Evolutionary conservation across 1,284 basidiomycete genomes (phyloP).

Genomic region (Cryptococcus neoformans): DNA sequence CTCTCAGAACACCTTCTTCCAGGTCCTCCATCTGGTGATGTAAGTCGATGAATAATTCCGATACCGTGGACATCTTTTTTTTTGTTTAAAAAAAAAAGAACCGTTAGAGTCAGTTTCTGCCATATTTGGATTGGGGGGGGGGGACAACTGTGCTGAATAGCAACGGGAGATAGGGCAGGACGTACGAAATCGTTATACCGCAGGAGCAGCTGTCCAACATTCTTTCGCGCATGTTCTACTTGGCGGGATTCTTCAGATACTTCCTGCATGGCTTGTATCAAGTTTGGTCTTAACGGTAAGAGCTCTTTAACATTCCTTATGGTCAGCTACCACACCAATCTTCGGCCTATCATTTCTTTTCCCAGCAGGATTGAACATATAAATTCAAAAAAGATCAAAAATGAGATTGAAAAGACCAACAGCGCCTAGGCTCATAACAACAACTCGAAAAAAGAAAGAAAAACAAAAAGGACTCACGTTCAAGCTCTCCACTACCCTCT

Average conservation of each 20-base stretch:
- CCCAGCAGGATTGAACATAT: too few relatives aligned
- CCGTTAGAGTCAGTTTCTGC: too few relatives aligned
- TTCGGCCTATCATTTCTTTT: too few relatives aligned
- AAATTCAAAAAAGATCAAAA: too few relatives aligned
- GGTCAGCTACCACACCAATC: too few relatives aligned
- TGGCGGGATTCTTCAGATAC: slow-evolving; percentile 8
- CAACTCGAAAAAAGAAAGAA: background rate
- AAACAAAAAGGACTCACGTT: slow-evolving; percentile 24
- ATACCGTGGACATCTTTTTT: slow-evolving; percentile 34
- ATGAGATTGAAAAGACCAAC: background rate
- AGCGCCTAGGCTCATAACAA: background rate
- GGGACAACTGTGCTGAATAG: background rate
- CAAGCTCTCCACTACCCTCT: slow-evolving; percentile 34
- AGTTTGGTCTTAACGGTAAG: slow-evolving; percentile 19
- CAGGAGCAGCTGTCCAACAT: slow-evolving; percentile 24
- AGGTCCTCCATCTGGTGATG: slow-evolving; percentile 36
- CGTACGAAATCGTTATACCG: slow-evolving; percentile 41
- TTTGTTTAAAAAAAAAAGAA: too few relatives aligned
- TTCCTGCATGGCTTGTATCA: slow-evolving; percentile 13
- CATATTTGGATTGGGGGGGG: too few relatives aligned
- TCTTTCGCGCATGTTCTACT: slow-evolving; percentile 18
- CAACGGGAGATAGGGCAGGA: background rate
- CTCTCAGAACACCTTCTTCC: slow-evolving; percentile 30
- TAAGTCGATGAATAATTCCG: slow-evolving; percentile 40
- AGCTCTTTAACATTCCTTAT: slow-evolving; percentile 19